Evolutionary conservation across 208 protist genomes (phyloP).

Genomic region (Crithidia thermophila): DNA sequence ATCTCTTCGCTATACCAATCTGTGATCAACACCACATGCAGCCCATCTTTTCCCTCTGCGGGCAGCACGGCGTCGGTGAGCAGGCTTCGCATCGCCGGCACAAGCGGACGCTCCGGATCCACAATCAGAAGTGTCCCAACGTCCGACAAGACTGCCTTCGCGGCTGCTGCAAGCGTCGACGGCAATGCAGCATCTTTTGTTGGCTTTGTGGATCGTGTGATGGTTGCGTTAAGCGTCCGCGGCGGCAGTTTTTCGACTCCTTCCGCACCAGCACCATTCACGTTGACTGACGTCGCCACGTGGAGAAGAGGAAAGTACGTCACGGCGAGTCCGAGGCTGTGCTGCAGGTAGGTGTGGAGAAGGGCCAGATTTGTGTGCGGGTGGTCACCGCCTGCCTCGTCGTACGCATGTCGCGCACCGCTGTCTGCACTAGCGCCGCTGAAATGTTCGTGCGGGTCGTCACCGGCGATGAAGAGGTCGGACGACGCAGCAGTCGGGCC

Average conservation of each 20-base stretch:
- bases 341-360: conserved; percentile 68
- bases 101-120: conserved; percentile 49
- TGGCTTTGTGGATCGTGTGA: not conserved
- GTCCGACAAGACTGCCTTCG: conserved; percentile 6
- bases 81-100: conserved; percentile 26
- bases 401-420: conserved; percentile 17
- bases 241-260: no score
- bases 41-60: conserved; percentile 3
- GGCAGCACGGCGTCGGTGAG: conserved; percentile 31
- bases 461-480: conserved; percentile 88
- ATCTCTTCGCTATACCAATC: conserved; percentile 47
- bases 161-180: not conserved
- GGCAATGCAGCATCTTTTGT: not conserved
- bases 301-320: conserved; percentile 44
- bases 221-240: no score
- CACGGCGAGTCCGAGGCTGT: conserved; percentile 49
- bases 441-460: conserved; percentile 70
- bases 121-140: conserved; percentile 51
- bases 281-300: not conserved
- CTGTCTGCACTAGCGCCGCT: not conserved
- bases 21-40: conserved; percentile 51
- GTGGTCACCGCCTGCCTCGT: conserved; percentile 96
- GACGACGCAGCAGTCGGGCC: conserved; percentile 74
- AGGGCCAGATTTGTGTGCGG: conserved; percentile 94
- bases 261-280: not conserved